Base-by-base conservation (phyloP, 352 stramenopile species). In the Globisporangium takayamanum region DNA sequence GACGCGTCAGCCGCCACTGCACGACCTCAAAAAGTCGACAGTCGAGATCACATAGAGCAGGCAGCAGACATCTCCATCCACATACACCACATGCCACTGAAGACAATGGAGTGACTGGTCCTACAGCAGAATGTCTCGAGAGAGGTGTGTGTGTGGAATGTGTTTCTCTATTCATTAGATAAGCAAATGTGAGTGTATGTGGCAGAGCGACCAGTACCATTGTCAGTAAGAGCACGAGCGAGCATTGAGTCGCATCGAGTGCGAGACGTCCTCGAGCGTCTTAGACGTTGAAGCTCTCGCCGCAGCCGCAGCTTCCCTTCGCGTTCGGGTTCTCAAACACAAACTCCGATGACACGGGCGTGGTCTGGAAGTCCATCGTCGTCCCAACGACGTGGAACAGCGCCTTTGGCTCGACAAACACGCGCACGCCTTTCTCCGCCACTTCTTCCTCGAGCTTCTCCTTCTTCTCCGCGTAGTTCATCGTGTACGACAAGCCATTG, bases 261-360 rank as follows among this genome's bases (percentile, higher is more conserved):
- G 28, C 28, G 28, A 30, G 28, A 30, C 28, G 5, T 30, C 28
- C 28, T 2, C 2, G 28, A 30, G 52, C 18, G 26, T 36, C 11
- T 56, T 98, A 99, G 45, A 99, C 96, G 71, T 99, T 99, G 71
- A 99, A 99, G 69, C 91, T 98, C 78, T 99, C 97, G 44, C 97
- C 97, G 72, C 97, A 99, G 8, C 97, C 97, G 77, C 97, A 99
- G 72, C 96, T 93, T 37, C 97, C 97, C 77, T 99, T 99, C 18
- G 94, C 96, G 76, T 99, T 99, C n/a, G 97, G 97, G 80, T 99
- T 99, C 47, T 98, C 94, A 73, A 99, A 99, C 14, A 98, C 98
- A 62, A 99, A 99, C 76, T 99, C 97, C 44, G 94, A 93, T 28
- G 88, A 94, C 54, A 99, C 84, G 54, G 97, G 97, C 51, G 93